Conservation (phyloP, 768 basidiomycete genomes). For the Scleroderma bovista region DNA sequence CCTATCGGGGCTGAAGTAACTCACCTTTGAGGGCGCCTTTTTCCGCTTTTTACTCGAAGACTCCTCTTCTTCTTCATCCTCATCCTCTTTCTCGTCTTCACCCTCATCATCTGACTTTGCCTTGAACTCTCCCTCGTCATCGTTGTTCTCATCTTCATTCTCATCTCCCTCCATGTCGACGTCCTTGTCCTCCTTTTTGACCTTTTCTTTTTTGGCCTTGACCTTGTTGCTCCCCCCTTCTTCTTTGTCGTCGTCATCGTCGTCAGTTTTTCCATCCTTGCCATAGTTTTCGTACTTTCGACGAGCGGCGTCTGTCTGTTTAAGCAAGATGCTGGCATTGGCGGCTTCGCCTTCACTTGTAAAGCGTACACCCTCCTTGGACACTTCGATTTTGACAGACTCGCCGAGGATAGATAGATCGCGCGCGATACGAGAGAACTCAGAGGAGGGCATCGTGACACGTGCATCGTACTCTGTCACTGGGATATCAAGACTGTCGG, state of each 20-base stretch:
- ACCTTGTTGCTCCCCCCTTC: constrained; percentile 24
- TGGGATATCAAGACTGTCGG: constrained; percentile 91
- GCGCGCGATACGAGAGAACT: constrained; percentile 90
- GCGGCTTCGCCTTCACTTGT: constrained; percentile 91
- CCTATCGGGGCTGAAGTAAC: background rate
- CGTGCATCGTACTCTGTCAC: constrained; percentile 96
- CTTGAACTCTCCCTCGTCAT: constrained; percentile 38
- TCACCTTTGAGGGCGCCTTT: constrained; percentile 48
- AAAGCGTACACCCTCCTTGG: constrained; percentile 94
- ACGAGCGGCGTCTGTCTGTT: constrained; percentile 57
- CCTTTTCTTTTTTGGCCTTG: too few relatives aligned
- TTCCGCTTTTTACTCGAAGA: constrained; percentile 65
- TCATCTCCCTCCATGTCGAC: constrained; percentile 48
- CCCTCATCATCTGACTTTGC: constrained; percentile 41
- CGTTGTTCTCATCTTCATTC: constrained; percentile 42
- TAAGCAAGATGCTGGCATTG: constrained; percentile 80
- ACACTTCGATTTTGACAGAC: constrained; percentile 90
- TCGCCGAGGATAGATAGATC: constrained; percentile 90
- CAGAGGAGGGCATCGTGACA: constrained; percentile 77
- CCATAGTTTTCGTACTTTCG: constrained; percentile 38
- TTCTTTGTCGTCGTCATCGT: constrained; percentile 39
- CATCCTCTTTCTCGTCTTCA: constrained; percentile 46
- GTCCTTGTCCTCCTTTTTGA: constrained; percentile 36
- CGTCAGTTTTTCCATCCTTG: constrained; percentile 39
- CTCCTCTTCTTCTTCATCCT: constrained; percentile 45